Evolutionary conservation across 768 basidiomycete species (phyloP).

Genomic region (Trametes elegans): DNA sequence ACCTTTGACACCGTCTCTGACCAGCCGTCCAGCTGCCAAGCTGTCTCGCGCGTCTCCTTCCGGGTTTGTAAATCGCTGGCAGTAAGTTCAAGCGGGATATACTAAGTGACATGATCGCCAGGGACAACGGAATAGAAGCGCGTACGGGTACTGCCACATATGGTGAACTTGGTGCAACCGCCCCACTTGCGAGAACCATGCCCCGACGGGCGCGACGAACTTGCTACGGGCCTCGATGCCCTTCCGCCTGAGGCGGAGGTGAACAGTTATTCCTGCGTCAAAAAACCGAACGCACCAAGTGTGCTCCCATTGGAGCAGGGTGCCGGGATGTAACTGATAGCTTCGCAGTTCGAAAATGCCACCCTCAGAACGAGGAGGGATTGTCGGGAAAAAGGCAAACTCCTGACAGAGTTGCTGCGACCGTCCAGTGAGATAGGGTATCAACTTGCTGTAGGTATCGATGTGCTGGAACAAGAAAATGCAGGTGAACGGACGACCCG

Average conservation of each 20-base stretch:
- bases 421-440: slow-evolving; percentile 73
- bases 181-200: slow-evolving; percentile 91
- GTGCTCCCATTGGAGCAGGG: slow-evolving; percentile 92
- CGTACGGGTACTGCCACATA: slow-evolving; percentile 94
- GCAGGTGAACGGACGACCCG: background rate
- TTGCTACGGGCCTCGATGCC: slow-evolving; percentile 93
- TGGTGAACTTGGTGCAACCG: slow-evolving; percentile 89
- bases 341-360: slow-evolving; percentile 92
- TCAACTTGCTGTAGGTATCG: slow-evolving; percentile 66
- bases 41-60: slow-evolving; percentile 82
- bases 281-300: slow-evolving; percentile 57
- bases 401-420: slow-evolving; percentile 84
- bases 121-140: slow-evolving; percentile 3
- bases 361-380: slow-evolving; percentile 82
- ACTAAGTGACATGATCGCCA: slow-evolving; percentile 14
- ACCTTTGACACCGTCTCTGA: slow-evolving; percentile 92
- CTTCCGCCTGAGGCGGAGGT: slow-evolving; percentile 57
- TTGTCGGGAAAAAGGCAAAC: slow-evolving; percentile 92
- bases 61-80: slow-evolving; percentile 70
- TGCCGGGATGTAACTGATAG: slow-evolving; percentile 87
- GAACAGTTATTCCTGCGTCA: background rate
- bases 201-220: slow-evolving; percentile 82
- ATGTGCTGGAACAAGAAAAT: slow-evolving; percentile 45
- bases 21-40: slow-evolving; percentile 96
- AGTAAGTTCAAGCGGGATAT: background rate